Evolutionary conservation across 169 alveolate genomes (phyloP).

Genomic region (Fabrea salina): DNA sequence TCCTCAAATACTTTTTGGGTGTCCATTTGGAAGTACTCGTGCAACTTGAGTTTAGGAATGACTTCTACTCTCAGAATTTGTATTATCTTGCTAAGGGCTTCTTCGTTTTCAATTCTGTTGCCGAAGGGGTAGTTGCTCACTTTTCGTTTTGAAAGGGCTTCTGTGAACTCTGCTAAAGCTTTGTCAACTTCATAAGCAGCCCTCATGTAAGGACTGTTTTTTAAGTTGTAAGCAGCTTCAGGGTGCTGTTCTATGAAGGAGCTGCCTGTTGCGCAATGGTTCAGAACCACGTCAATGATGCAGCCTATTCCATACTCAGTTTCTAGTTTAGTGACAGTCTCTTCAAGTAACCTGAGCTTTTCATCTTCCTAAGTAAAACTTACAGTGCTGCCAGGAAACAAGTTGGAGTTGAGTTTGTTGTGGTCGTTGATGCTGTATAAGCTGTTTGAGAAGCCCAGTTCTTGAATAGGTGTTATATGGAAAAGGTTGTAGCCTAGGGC

Average conservation of each 20-base stretch:
- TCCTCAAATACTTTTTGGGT: constrained; percentile 36
- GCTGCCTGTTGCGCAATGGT: constrained; percentile 89
- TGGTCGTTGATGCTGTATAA: constrained; percentile 74
- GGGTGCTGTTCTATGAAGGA: constrained; percentile 87
- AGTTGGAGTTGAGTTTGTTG: constrained; percentile 42
- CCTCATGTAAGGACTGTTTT: constrained; percentile 82
- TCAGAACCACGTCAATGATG: constrained; percentile 88
- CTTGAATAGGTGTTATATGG: constrained; percentile 63
- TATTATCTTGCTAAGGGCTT: constrained; percentile 62
- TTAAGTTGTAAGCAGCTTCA: constrained; percentile 82
- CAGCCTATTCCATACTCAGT: constrained; percentile 83
- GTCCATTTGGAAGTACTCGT: constrained; percentile 73
- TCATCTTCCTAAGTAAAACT: constrained; percentile 38
- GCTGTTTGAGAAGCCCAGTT: constrained; percentile 71
- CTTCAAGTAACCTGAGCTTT: constrained; percentile 53
- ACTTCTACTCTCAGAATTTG: constrained; percentile 47
- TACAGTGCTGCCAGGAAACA: constrained; percentile 48
- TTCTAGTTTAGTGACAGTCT: constrained; percentile 65
- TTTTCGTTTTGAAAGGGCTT: constrained; percentile 56
- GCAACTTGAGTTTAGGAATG: constrained; percentile 50
- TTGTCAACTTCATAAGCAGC: constrained; percentile 85
- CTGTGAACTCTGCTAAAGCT: constrained; percentile 74
- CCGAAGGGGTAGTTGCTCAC: constrained; percentile 42
- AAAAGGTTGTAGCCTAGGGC: constrained; percentile 80
- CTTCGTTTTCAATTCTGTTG: constrained; percentile 70